Evolutionary conservation across 768 basidiomycete species (phyloP), one percentile per base, ranked within the genome.

Genomic region (Macrolepiota dolichaula): DNA sequence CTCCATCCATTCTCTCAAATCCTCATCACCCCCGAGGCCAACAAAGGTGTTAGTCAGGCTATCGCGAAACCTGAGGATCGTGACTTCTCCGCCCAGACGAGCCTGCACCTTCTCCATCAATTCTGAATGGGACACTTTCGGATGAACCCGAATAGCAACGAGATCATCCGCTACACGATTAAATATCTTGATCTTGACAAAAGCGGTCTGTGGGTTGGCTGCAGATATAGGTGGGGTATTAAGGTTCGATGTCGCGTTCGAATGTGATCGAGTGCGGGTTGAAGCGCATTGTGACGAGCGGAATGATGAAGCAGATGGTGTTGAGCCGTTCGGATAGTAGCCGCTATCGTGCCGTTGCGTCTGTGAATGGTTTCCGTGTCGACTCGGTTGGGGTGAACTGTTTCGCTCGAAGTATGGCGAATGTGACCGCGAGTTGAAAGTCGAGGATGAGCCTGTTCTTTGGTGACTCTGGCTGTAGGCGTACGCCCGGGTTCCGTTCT

Each of bases 101-200:
- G 89, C 83, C 67, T 93, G 87, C 36, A 98, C 92, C 76, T 98
- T 99, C 54, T 87, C 91, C 81, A 97, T 88, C 63, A 99, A 79
- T 69, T 96, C 94, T 10, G 74, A 77, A 68, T 92, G 89, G 7
- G 91, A 86, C 42, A 98, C 95, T 55, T 83, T 85, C 24, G 97
- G 97, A 70, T 96, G 95, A 29, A 98, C 96, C 13, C 97, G 88
- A 59, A 98, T 97, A 3, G 97, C 97, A 64, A 98, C 94, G 57
- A 98, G 78, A 72, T 99, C 97, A 70, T 98, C 96, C 25, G 94
- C 89, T 59, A 89, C 81, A 40, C 92, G 85, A 75, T 97, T 92
- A 72, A 97, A 97, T 49, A 99, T 94, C 77, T 99, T 99, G 77
- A 99, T 97, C 77, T 98, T 99, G 66, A 98, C 83, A 74, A 95